Evolutionary conservation across 2,329 filamentous ascomycete genomes (phyloP).

Genomic region (Talaromyces piceae): DNA sequence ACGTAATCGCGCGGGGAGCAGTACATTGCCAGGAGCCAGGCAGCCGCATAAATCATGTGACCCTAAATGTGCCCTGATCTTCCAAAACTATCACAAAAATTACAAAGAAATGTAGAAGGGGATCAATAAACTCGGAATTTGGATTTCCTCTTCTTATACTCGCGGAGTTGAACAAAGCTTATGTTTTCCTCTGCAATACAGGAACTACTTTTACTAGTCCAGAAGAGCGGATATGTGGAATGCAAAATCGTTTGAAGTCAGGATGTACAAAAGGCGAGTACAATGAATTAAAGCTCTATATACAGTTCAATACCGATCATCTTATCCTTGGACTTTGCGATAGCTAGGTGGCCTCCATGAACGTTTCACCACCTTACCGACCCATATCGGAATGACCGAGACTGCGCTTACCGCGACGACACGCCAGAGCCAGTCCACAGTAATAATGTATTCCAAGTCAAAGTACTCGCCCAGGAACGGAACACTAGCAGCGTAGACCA

Average conservation of each 20-base stretch:
- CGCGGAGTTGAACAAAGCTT: too few species aligned
- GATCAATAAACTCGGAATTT: neutral
- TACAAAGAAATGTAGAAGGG: neutral
- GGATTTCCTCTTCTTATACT: too few species aligned
- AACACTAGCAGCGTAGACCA: constrained; percentile 71
- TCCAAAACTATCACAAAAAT: neutral
- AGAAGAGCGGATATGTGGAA: neutral
- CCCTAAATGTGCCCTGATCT: neutral
- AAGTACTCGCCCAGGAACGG: constrained; percentile 89
- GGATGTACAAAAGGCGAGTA: neutral
- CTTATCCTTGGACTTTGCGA: constrained; percentile 63
- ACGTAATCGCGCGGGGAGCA: constrained; percentile 7
- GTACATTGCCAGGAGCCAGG: neutral
- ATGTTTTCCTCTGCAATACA: neutral
- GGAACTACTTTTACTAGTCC: too few species aligned
- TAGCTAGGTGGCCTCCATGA: constrained; percentile 89
- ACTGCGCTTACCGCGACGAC: constrained; percentile 72
- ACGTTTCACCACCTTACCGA: constrained; percentile 73
- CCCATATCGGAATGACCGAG: constrained; percentile 78
- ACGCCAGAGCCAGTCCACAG: constrained; percentile 79
- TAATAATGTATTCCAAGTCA: constrained; percentile 71
- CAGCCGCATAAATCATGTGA: constrained; percentile 1
- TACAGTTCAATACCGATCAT: neutral
- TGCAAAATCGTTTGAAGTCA: neutral
- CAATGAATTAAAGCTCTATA: neutral